phyloP scores from a whole-genome alignment of 352 stramenopile genomes.

The Pythium oligandrum region DNA sequence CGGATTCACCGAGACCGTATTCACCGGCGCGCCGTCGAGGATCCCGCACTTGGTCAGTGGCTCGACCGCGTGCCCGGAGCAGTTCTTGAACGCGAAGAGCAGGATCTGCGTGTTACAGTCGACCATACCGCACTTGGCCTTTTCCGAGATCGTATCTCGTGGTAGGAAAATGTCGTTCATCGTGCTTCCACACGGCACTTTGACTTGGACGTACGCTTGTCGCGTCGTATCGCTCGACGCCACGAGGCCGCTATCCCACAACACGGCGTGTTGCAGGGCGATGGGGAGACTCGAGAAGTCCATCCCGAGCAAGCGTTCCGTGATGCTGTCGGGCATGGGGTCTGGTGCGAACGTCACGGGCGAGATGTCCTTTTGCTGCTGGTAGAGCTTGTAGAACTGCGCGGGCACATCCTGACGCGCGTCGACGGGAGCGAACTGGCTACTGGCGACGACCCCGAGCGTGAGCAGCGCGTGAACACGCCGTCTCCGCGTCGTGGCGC shows the following conservation, averaged over 20 bases:
- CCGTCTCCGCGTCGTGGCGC: too few species aligned
- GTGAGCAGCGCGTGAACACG: neutral
- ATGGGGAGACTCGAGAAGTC: conserved; percentile 9
- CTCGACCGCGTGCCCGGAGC: conserved; percentile 5
- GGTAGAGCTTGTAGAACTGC: conserved; percentile 18
- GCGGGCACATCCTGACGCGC: conserved; percentile 9
- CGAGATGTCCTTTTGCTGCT: conserved; percentile 3
- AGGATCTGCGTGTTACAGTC: conserved; percentile 13
- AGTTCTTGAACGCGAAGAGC: conserved; percentile 11
- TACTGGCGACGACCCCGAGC: neutral
- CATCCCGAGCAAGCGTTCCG: conserved; percentile 5
- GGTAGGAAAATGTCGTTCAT: conserved; percentile 20
- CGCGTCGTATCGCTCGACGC: conserved; percentile 5
- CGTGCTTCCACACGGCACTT: conserved; percentile 14
- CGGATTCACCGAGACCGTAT: conserved; percentile 7
- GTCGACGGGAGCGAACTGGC: too few species aligned
- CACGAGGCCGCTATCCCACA: conserved; percentile 18
- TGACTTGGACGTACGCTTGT: conserved; percentile 10
- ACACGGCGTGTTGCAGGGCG: conserved; percentile 13
- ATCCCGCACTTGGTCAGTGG: conserved; percentile 14
- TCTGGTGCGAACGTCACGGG: conserved; percentile 3
- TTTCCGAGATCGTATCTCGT: conserved; percentile 9
- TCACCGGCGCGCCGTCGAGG: neutral
- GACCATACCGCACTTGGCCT: conserved; percentile 11
- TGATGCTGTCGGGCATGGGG: conserved; percentile 8